Base-by-base conservation (phyloP, 1,284 basidiomycete species). In the Trichosporon ovoides region DNA sequence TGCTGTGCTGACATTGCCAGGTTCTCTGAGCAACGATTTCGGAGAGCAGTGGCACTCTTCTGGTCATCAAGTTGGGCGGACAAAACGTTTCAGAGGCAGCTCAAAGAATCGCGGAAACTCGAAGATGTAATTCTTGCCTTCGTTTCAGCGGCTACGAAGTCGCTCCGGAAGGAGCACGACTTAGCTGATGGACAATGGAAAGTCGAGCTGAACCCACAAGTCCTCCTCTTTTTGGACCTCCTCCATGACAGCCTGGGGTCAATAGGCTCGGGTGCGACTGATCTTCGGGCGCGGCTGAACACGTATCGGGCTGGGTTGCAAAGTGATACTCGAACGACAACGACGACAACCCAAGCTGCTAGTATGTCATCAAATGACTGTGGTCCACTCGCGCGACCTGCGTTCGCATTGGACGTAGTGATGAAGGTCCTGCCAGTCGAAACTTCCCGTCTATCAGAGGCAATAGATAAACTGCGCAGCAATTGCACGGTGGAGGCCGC, bases 121-220 rank as follows among this genome's bases (percentile, higher is more conserved):
- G 96, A 99, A 77, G 93, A 97, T 65, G 85, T 98, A 59, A 95
- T 99, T 62, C 82, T 98, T 53, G 88, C 89, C 81, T 98, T 97
- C 70, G 93, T 94, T 14, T 90, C 93, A 2, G 86, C 91, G 46
- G 89, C 92, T 4, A 91, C 89, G 1, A 83, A 84, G 20, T 84
- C 89, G 7, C 81, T 95, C 57, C 87, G 86, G 81, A 95, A 96
- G 77, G 75, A 77, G 31, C 65, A 81, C 83, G 28, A 81, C 86
- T n/a, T 83, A 10, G 85, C 83, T 18, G 80, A 78, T n/a, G 91
- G 96, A 49, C 87, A 85, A 13, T 97, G 94, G 92, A 97, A 96
- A 75, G 73, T 85, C 53, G 91, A 96, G 73, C 83, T 97, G 56
- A 93, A 96, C 75, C 86, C 85, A 60, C 92, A 97, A 69, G 91